Percentiles rank a stretch among this genome's conserved stretches.
These are phyloP conservation scores for Ganoderma resinaceum DNA, from an alignment of 1,284 basidiomycete genomes.

Conservation along the genomic window DNA sequence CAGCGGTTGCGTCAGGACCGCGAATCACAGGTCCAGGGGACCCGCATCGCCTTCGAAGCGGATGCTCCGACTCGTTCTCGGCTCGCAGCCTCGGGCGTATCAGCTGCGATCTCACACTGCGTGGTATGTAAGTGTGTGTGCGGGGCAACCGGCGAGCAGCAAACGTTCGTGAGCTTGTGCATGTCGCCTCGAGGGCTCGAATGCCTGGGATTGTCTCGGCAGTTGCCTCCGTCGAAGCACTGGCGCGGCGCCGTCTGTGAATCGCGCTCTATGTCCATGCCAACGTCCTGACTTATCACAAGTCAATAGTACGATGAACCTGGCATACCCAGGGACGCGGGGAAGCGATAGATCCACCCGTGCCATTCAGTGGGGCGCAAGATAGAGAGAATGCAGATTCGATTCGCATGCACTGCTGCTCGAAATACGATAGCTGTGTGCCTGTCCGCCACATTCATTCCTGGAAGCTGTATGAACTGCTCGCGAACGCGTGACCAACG, in stretches of 20 bases:
- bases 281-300: not conserved
- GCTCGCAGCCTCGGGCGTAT: not conserved
- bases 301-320: not conserved
- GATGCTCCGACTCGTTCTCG: slow-evolving; percentile 12
- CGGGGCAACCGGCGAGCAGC: not conserved
- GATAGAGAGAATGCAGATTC: not conserved
- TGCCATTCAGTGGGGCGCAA: slow-evolving; percentile 7
- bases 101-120: slow-evolving; percentile 13
- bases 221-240: slow-evolving; percentile 1
- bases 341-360: slow-evolving; percentile 17
- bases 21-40: not conserved
- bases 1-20: slow-evolving; percentile 1
- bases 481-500: not conserved
- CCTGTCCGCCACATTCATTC: not conserved
- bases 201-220: not conserved
- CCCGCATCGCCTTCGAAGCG: slow-evolving; percentile 2
- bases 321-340: not conserved
- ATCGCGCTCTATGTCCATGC: slow-evolving; percentile 1
- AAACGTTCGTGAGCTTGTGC: not conserved
- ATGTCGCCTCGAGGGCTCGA: not conserved
- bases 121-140: not conserved
- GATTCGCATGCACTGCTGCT: slow-evolving; percentile 1
- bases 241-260: not conserved
- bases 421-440: not conserved
- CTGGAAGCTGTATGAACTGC: not conserved